phyloP scores from a whole-genome alignment of 495 filamentous ascomycete species.

The Neurospora cerealis region DNA sequence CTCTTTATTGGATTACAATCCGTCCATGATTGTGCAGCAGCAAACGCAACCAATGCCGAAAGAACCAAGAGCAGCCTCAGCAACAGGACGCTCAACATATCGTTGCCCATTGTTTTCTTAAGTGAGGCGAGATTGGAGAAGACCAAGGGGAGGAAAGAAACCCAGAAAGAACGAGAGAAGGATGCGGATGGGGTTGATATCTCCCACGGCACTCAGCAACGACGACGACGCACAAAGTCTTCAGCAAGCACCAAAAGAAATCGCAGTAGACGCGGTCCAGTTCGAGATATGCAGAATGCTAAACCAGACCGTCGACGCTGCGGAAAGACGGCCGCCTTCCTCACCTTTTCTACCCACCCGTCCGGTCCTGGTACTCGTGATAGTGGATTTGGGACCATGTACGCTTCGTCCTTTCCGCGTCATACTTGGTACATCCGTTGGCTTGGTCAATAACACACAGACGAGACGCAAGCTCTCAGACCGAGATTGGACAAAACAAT shows the following conservation, averaged over 20 bases:
- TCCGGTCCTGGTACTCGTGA: neutral
- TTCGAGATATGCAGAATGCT: neutral
- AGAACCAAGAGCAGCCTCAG: neutral
- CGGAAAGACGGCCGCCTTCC: neutral
- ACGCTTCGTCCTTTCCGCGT: neutral
- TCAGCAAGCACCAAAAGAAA: neutral
- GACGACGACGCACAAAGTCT: neutral
- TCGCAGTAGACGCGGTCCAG: neutral
- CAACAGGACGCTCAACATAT: neutral
- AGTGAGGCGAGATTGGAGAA: neutral
- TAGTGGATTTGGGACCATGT: neutral
- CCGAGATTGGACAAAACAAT: neutral
- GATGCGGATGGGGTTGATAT: neutral
- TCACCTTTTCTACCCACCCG: neutral
- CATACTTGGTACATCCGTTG: neutral
- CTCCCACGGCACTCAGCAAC: neutral
- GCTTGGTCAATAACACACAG: neutral
- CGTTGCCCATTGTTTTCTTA: neutral
- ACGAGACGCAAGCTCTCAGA: neutral
- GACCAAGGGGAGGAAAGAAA: constrained; percentile 3
- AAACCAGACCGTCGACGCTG: neutral
- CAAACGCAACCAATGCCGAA: neutral
- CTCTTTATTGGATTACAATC: constrained; percentile 8
- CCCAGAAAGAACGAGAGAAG: neutral
- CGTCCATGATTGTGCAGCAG: constrained; percentile 2